Base-by-base conservation (phyloP, 805 yeast genomes). In the Starmerella potacharoeniae region DNA sequence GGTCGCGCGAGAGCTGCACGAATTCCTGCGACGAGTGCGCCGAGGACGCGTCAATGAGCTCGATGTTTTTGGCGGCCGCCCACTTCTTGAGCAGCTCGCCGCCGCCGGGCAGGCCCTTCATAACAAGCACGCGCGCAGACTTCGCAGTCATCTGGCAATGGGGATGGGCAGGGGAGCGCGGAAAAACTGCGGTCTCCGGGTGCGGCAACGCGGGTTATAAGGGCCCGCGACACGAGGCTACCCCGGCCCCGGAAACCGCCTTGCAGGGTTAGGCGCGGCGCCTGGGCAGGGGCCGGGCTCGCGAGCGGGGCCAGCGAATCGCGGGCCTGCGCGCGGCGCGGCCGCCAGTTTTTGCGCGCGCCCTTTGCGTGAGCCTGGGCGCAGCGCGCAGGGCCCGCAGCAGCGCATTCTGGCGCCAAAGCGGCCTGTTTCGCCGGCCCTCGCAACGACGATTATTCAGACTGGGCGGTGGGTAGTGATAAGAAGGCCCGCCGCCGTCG, bases 41-140 rank as follows among this genome's bases (percentile, higher is more conserved):
- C 3, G 76, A 72, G n/a, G 64, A 49, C 11, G 54, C 54, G 9
- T 60, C 71, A 22, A 81, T 64, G n/a, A 82, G 73, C 47, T 79
- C 75, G 5, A 75, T 77, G 22, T 71, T 53, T 43, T 55, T 68
- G 6, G 75, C 64, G 44, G 75, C 63, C 10, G 65, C 62, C 53
- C 86, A 69, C 30, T 75, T 71, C n/a, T 73, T 71, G 14, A 57
- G 49, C 8, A 17, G 35, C 39, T 51, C 50, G 30, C 55, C 56
- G 41, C 52, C 45, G 33, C 34, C 34, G 8, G 59, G 60, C 9
- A 55, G 36, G 22, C 50, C 50, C 41, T 35, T 46, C 50, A 46
- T 46, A 9, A 46, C 41, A 17, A 46, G 50, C n/a, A 46, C 50
- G 4, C 41, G 40, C 5, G 33, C 50, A 13, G 30, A 3, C 10